These are phyloP conservation scores for Eucalyptus paniculata DNA, from an alignment of 345 rosid genomes.

Conservation along the genomic window DNA sequence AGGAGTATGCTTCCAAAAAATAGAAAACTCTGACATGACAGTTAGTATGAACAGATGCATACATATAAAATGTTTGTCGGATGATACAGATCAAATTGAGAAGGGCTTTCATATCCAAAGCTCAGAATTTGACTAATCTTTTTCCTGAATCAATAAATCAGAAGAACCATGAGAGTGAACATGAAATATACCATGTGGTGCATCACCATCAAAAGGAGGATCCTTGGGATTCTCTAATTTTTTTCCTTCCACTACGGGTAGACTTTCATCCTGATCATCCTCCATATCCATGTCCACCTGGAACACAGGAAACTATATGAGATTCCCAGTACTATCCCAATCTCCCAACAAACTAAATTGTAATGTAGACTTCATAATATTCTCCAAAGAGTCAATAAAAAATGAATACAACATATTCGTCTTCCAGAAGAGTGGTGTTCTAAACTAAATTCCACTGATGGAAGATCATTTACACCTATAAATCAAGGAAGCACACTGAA, in stretches of 20 bases:
- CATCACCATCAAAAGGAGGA: constrained; percentile 13
- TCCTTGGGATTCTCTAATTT: constrained; percentile 12
- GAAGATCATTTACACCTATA: not conserved
- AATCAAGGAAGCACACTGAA: not conserved
- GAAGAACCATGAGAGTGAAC: not conserved
- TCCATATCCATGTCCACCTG: constrained; percentile 96
- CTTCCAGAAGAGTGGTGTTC: not conserved
- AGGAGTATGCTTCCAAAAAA: not conserved
- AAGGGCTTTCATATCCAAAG: not conserved
- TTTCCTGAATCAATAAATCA: not conserved
- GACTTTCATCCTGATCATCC: constrained; percentile 41
- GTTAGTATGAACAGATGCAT: not conserved
- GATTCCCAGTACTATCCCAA: not conserved
- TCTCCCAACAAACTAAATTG: not conserved
- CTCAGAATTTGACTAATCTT: not conserved
- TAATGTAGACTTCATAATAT: not conserved
- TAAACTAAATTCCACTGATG: not conserved
- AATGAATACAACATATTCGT: not conserved
- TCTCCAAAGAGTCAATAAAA: not conserved
- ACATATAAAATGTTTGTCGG: not conserved
- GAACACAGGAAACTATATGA: not conserved
- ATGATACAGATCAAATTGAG: not conserved
- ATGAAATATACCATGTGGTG: constrained; percentile 24
- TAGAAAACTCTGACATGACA: not conserved
- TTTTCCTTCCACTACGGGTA: constrained; percentile 21